These are phyloP conservation scores for Carpinus fangiana DNA, from an alignment of 306 rosid species.

Conservation along the genomic window DNA sequence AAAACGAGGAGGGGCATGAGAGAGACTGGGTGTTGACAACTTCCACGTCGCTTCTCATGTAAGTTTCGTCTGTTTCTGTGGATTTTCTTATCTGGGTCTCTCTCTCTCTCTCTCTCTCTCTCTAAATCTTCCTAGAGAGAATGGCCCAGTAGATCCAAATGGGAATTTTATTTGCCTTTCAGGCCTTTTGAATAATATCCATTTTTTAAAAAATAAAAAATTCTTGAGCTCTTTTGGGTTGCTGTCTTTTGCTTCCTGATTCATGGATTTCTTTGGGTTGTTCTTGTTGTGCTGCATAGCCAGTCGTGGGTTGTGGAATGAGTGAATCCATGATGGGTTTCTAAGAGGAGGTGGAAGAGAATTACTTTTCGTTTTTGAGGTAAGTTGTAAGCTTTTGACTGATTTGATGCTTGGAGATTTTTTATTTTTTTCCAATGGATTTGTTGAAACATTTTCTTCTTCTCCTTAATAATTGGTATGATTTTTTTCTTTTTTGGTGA, in stretches of 20 bases:
- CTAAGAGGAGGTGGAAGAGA: constrained; percentile 3
- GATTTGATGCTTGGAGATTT: constrained; percentile 5
- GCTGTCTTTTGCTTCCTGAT: constrained; percentile 34
- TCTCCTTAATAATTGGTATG: neutral
- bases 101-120: constrained; percentile 43
- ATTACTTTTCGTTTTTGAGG: constrained; percentile 19
- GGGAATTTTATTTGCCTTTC: constrained; percentile 48
- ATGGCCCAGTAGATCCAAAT: constrained; percentile 76
- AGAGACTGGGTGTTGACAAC: constrained; percentile 41
- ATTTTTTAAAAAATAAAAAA: constrained; percentile 9
- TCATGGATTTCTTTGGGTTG: constrained; percentile 23
- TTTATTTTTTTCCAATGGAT: constrained; percentile 6
- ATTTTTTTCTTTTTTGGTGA: neutral
- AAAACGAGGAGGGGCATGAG: constrained; percentile 33
- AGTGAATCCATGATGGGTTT: constrained; percentile 28
- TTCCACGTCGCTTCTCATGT: constrained; percentile 60
- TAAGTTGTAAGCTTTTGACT: constrained; percentile 5
- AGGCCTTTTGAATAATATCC: neutral
- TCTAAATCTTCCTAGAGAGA: constrained; percentile 56
- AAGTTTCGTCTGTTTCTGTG: constrained; percentile 50
- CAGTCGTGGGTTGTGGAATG: constrained; percentile 25
- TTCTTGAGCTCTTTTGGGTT: constrained; percentile 32
- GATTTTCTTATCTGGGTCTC: constrained; percentile 40
- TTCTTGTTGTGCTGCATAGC: constrained; percentile 15
- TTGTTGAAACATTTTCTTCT: neutral